Base-by-base conservation (phyloP, 441 rosid species). In the Gossypium lobatum region DNA sequence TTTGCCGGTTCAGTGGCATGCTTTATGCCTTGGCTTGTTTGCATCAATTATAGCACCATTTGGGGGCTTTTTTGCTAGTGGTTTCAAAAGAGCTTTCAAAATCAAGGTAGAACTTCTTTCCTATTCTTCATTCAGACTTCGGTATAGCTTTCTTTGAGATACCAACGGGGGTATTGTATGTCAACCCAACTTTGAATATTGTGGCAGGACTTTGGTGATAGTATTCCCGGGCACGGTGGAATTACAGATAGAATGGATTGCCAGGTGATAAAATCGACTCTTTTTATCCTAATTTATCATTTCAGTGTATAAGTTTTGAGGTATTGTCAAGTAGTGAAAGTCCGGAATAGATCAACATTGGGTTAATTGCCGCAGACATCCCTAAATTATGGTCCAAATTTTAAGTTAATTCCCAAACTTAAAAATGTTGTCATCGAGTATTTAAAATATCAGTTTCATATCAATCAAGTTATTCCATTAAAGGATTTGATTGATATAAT, bases 231-330 rank as follows among this genome's bases (percentile, higher is more conserved):
- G 59, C 98, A 93, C 82, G 98, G 97, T 4, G 97, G 98, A 73
- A 88, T 93, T 73, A 93, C 97, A 5, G 98, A 93, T 80, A 84
- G 97, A 85, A 92, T 92, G 98, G 98, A 93, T 72, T 93, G 98
- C 81, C 97, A 93, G 92, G 97, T 90, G 75, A 76, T 69, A 69
- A 42, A 67, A 25, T 8, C 17, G 59, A 16, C 3, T n/a, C 25
- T 8, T 67, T 48, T 26, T 9, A 50, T 50, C n/a, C 74, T 48
- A 23, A 8, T 50, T n/a, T 6, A n/a, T 3, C 18, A n/a, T 50
- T 50, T 50, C 16, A 50, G 55, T n/a, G 18, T 52, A 14, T 52
- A n/a, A 52, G 39, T 34, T 34, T 6, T 34, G 39, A 34, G 39
- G 39, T 6, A 34, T 34, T 34, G 39, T 34, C 39, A 6, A 6